Evolutionary conservation across 306 rosid species (phyloP).

Genomic region (Vigna radiata): DNA sequence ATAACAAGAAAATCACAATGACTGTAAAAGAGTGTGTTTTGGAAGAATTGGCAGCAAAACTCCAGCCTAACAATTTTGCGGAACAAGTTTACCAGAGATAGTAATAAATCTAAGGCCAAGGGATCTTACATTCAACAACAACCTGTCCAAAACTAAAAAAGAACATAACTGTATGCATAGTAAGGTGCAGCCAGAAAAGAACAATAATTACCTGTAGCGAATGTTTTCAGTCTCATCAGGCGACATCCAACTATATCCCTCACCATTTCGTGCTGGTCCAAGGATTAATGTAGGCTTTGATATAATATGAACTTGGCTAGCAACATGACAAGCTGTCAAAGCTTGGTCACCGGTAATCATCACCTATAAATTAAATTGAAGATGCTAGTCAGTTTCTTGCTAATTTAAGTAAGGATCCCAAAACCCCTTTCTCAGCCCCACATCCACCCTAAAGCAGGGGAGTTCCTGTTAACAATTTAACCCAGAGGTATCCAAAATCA

Average conservation of each 20-base stretch:
- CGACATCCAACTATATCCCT: constrained; percentile 84
- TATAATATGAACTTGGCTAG: constrained; percentile 93
- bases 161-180: constrained; percentile 7
- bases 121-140: constrained; percentile 7
- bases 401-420: constrained; percentile 23
- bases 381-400: constrained; percentile 34
- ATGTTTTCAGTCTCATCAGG: constrained; percentile 82
- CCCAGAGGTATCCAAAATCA: constrained; percentile 9
- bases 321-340: constrained; percentile 99
- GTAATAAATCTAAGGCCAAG: not conserved
- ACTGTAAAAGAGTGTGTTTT: not conserved
- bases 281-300: constrained; percentile 90
- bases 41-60: constrained; percentile 5
- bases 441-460: not conserved
- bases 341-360: constrained; percentile 99
- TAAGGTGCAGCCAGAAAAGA: not conserved
- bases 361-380: constrained; percentile 60
- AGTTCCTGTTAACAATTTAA: not conserved
- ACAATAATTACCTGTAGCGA: constrained; percentile 63
- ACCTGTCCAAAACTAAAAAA: constrained; percentile 16
- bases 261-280: constrained; percentile 58
- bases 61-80: constrained; percentile 19
- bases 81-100: constrained; percentile 1
- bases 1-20: not conserved
- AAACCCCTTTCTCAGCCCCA: constrained; percentile 12